These are phyloP conservation scores for Agaricus blazei DNA, from an alignment of 768 basidiomycete genomes.

Conservation along the genomic window DNA sequence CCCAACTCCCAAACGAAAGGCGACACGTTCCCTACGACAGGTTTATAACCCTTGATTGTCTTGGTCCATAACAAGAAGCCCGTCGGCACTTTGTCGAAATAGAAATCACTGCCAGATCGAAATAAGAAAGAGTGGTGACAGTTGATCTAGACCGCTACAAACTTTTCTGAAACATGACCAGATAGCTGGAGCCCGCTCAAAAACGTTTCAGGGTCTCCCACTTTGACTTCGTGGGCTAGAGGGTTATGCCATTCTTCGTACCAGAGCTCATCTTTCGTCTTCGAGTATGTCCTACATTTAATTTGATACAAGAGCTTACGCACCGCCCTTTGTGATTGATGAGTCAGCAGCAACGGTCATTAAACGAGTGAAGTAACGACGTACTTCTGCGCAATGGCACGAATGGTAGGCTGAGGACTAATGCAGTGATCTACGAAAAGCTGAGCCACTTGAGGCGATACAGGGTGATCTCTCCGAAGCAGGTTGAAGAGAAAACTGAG, in stretches of 20 bases:
- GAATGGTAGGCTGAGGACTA: conserved; percentile 70
- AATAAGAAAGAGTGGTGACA: conserved; percentile 7
- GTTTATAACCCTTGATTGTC: conserved; percentile 55
- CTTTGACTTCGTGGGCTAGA: conserved; percentile 36
- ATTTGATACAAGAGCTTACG: conserved; percentile 7
- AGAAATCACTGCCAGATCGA: conserved; percentile 31
- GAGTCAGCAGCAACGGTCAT: neutral
- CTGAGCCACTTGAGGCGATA: conserved; percentile 46
- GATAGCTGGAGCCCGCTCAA: conserved; percentile 40
- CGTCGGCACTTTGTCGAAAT: conserved; percentile 69
- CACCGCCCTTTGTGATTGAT: conserved; percentile 7
- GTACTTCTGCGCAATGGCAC: conserved; percentile 61
- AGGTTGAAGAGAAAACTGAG: conserved; percentile 54
- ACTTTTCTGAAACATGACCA: conserved; percentile 22
- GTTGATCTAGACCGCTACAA: conserved; percentile 12
- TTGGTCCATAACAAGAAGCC: conserved; percentile 77
- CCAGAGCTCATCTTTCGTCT: conserved; percentile 69
- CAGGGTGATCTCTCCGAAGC: conserved; percentile 56
- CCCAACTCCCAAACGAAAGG: conserved; percentile 48
- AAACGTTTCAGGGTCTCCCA: conserved; percentile 48
- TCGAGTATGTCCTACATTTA: conserved; percentile 63
- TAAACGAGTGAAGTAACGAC: conserved; percentile 9
- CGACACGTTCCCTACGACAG: conserved; percentile 29
- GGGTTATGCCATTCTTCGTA: conserved; percentile 68
- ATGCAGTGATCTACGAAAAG: conserved; percentile 63